These are phyloP conservation scores for Brassica hybrid DNA, from an alignment of 441 rosid species.

Conservation along the genomic window DNA sequence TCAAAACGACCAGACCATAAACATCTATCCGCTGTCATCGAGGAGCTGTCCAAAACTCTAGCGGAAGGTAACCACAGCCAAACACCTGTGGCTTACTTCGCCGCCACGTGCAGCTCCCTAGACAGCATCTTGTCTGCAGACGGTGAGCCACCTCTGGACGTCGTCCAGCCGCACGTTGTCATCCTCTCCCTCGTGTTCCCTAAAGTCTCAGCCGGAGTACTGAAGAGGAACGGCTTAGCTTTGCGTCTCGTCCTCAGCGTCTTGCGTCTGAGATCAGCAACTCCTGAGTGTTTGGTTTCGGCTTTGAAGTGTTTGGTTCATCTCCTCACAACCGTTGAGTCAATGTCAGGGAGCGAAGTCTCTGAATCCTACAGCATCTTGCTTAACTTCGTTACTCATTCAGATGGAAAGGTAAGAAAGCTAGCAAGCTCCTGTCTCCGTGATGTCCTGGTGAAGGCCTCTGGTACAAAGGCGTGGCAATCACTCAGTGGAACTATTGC, in stretches of 20 bases:
- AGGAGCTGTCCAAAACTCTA: slow-evolving; percentile 75
- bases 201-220: slow-evolving; percentile 49
- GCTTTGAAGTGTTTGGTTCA: slow-evolving; percentile 72
- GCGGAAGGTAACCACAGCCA: slow-evolving; percentile 67
- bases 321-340: slow-evolving; percentile 47
- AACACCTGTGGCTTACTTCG: slow-evolving; percentile 73
- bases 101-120: slow-evolving; percentile 63
- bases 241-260: slow-evolving; percentile 52
- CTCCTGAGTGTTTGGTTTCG: slow-evolving; percentile 50
- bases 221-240: slow-evolving; percentile 60
- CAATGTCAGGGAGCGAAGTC: slow-evolving; percentile 44
- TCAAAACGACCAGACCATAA: slow-evolving; percentile 66
- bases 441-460: slow-evolving; percentile 65
- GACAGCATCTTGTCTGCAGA: slow-evolving; percentile 52
- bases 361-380: slow-evolving; percentile 54
- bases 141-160: slow-evolving; percentile 50
- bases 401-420: slow-evolving; percentile 77
- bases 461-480: slow-evolving; percentile 51
- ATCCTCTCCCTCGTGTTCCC: slow-evolving; percentile 68
- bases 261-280: slow-evolving; percentile 50
- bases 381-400: slow-evolving; percentile 57
- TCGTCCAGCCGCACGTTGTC: slow-evolving; percentile 58
- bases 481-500: slow-evolving; percentile 82
- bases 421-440: slow-evolving; percentile 66
- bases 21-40: slow-evolving; percentile 68